A percentile compares a stretch with the other conserved stretches of the same genome.
Conservation (phyloP, 768 basidiomycete genomes). For the Cystobasidium onofrii region DNA sequence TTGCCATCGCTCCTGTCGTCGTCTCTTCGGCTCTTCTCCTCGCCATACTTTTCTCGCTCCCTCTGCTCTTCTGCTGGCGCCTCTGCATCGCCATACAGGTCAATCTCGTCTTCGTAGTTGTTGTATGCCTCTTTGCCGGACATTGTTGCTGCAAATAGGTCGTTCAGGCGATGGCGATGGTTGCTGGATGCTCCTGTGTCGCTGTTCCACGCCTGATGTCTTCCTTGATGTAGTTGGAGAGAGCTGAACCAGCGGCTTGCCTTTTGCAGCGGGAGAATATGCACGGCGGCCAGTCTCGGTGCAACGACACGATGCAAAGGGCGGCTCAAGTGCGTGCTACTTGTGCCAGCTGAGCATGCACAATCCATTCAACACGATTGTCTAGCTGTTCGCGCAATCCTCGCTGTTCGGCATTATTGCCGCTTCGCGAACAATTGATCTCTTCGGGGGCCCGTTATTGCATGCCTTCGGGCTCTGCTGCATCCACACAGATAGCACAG, state of each 20-base stretch:
- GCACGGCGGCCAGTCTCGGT: too few relatives aligned
- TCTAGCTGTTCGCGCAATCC: too few relatives aligned
- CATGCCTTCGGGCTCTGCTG: too few relatives aligned
- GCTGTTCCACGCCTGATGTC: background rate
- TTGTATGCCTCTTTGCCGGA: background rate
- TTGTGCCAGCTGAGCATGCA: too few relatives aligned
- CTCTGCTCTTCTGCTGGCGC: conserved; percentile 3
- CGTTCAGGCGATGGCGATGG: background rate
- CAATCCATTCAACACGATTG: too few relatives aligned
- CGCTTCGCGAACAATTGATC: too few relatives aligned
- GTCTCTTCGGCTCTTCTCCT: background rate
- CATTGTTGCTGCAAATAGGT: background rate
- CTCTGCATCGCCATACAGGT: conserved; percentile 27
- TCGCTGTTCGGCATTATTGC: too few relatives aligned
- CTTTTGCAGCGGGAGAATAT: background rate
- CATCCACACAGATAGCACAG: too few relatives aligned
- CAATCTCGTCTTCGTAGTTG: conserved; percentile 30
- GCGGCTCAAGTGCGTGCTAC: too few relatives aligned
- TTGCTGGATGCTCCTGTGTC: too few relatives aligned
- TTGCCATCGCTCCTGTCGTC: background rate
- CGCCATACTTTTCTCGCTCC: background rate
- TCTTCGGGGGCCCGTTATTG: too few relatives aligned
- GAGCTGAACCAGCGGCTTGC: background rate
- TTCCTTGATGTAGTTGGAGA: background rate
- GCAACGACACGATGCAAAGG: too few relatives aligned